These are phyloP conservation scores for Entomortierella chlamydospora DNA, from an alignment of 192 early-diverging fungal species.

Conservation along the genomic window DNA sequence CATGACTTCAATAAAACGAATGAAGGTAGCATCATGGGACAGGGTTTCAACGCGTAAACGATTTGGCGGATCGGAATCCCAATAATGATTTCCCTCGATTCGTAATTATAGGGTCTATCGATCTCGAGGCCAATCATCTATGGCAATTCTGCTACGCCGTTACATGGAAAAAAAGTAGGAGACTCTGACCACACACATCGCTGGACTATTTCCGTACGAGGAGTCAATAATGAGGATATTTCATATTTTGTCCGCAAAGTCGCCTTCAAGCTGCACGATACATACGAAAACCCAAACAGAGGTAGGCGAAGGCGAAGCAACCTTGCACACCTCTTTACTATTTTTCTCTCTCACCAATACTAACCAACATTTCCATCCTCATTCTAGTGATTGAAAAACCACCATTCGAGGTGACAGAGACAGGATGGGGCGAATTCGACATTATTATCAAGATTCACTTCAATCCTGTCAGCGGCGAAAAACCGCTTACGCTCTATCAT, in stretches of 20 bases:
- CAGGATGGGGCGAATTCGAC: constrained; percentile 99
- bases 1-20: constrained; percentile 31
- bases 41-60: not conserved
- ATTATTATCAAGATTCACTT: constrained; percentile 94
- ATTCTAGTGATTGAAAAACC: constrained; percentile 77
- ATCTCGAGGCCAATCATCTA: constrained; percentile 86
- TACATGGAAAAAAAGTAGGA: constrained; percentile 69
- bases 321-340: not conserved
- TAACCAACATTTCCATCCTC: no score
- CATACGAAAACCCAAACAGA: constrained; percentile 80
- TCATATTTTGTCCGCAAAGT: constrained; percentile 90
- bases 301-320: constrained; percentile 62
- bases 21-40: constrained; percentile 13
- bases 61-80: not conserved
- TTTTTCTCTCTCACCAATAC: constrained; percentile 1
- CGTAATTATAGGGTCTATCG: constrained; percentile 64
- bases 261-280: constrained; percentile 95
- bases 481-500: constrained; percentile 86
- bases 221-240: constrained; percentile 88
- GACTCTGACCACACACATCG: constrained; percentile 94
- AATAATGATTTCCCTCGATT: not conserved
- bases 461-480: constrained; percentile 78
- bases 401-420: constrained; percentile 94
- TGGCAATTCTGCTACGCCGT: constrained; percentile 82
- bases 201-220: constrained; percentile 93